phyloP scores from a whole-genome alignment of 805 yeast species.

The Kluyveromyces lactis region DNA sequence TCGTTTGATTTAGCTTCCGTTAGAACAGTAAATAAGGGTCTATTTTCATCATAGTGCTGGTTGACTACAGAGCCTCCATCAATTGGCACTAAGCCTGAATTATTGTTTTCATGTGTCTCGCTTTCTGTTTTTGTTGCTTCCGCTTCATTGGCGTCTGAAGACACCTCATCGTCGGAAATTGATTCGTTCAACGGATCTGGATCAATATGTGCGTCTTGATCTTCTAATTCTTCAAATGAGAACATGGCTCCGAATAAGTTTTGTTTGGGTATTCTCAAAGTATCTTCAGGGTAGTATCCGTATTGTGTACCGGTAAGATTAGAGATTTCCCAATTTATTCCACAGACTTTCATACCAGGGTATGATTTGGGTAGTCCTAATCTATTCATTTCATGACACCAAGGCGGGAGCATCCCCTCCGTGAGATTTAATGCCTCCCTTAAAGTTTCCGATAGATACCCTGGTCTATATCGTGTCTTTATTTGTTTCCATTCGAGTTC shows the following conservation, averaged over 20 bases:
- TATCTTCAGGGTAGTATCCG: conserved; percentile 20
- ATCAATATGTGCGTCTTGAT: conserved; percentile 14
- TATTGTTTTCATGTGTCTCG: not conserved
- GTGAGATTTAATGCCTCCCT: conserved; percentile 62
- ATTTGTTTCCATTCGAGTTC: conserved; percentile 27
- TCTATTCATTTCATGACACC: conserved; percentile 63
- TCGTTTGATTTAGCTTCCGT: conserved; percentile 9
- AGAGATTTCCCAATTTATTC: conserved; percentile 36
- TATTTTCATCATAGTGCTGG: conserved; percentile 6
- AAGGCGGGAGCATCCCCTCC: conserved; percentile 58
- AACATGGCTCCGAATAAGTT: conserved; percentile 29
- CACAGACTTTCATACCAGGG: conserved; percentile 53
- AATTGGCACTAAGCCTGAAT: not conserved
- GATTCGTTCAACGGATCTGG: conserved; percentile 5
- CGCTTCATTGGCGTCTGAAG: conserved; percentile 7
- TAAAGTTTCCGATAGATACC: conserved; percentile 54
- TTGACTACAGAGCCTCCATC: not conserved
- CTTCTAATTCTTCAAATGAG: conserved; percentile 19
- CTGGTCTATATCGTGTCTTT: conserved; percentile 48
- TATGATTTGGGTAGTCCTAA: conserved; percentile 83
- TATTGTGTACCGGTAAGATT: conserved; percentile 30
- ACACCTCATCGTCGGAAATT: conserved; percentile 7
- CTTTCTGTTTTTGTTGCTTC: not conserved
- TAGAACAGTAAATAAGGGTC: conserved; percentile 16
- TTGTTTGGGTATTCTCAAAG: conserved; percentile 5